phyloP scores from a whole-genome alignment of 176 grass and related monocot genomes.

The Hordeum marinum region DNA sequence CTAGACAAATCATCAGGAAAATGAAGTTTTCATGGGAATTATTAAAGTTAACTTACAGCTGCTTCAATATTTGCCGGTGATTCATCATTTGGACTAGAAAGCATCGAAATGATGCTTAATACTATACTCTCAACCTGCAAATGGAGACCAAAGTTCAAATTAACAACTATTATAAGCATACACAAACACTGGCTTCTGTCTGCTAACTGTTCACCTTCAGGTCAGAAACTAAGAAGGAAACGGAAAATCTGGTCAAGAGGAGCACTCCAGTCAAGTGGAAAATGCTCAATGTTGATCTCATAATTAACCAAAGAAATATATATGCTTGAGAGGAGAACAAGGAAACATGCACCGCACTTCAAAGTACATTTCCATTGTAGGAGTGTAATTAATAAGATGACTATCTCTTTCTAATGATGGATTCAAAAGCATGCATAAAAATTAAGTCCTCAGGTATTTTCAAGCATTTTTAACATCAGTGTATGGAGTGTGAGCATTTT shows the following conservation, averaged over 20 bases:
- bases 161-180: constrained; percentile 5
- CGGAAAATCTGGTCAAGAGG: background rate
- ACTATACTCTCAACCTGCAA: constrained; percentile 91
- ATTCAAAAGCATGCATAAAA: background rate
- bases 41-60: constrained; percentile 59
- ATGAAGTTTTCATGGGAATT: constrained; percentile 4
- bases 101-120: constrained; percentile 94
- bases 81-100: constrained; percentile 90
- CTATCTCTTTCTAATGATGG: background rate
- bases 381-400: background rate
- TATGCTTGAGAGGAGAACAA: background rate
- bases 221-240: background rate
- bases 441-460: background rate
- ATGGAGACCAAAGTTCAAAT: background rate
- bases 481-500: background rate
- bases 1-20: background rate
- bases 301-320: background rate
- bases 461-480: background rate
- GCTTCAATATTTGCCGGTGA: constrained; percentile 88
- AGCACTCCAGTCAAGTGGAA: constrained; percentile 5
- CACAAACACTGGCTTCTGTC: background rate
- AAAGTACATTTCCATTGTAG: background rate
- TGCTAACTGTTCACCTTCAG: background rate
- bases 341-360: background rate
- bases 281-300: background rate